Evolutionary conservation across 1,139 yeast genomes (phyloP).

Genomic region (Candida pseudoviswanathii): DNA sequence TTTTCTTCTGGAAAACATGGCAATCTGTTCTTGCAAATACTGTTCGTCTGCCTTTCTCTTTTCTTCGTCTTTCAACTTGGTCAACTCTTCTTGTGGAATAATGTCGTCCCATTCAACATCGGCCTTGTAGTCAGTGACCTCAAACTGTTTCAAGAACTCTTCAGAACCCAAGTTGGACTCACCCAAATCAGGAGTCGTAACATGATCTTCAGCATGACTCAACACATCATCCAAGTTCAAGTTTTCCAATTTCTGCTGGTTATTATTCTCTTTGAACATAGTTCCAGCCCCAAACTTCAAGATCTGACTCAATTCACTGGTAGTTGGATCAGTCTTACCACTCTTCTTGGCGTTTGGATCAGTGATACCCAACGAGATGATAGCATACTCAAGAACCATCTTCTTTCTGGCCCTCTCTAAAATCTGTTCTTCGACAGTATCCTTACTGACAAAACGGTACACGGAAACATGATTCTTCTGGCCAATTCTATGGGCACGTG

Average conservation of each 20-base stretch:
- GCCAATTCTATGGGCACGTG: constrained; percentile 98
- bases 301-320: constrained; percentile 88
- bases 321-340: constrained; percentile 65
- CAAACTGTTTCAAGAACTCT: constrained; percentile 95
- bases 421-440: constrained; percentile 96
- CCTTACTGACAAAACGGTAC: constrained; percentile 93
- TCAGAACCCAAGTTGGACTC: constrained; percentile 98
- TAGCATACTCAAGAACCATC: constrained; percentile 98
- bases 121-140: constrained; percentile 97
- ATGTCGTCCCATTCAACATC: constrained; percentile 99
- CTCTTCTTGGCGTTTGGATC: constrained; percentile 55
- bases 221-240: constrained; percentile 94
- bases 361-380: constrained; percentile 92
- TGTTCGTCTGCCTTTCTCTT: constrained; percentile 83
- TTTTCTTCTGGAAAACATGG: constrained; percentile 79
- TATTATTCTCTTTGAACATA: constrained; percentile 91
- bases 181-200: constrained; percentile 93
- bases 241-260: constrained; percentile 93
- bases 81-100: constrained; percentile 92
- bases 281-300: constrained; percentile 98
- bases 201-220: constrained; percentile 96
- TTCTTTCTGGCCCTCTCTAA: constrained; percentile 95
- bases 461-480: constrained; percentile 98
- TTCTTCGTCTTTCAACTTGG: constrained; percentile 88
- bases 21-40: constrained; percentile 85